Conservation (phyloP, 2,329 filamentous ascomycete genomes). For the Pseudogymnoascus sp. region DNA sequence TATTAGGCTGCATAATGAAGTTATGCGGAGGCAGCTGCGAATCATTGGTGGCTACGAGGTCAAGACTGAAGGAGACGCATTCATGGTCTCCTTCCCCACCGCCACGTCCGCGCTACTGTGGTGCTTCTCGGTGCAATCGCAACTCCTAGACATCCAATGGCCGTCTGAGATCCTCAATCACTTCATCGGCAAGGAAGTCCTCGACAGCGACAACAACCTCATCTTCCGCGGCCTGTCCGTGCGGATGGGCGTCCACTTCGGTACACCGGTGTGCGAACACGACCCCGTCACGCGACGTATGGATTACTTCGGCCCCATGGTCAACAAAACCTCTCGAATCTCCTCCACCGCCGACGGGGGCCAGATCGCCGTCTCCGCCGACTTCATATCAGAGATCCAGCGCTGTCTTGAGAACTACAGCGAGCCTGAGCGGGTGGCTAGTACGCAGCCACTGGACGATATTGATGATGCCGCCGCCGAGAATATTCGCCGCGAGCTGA, state of each 20-base stretch:
- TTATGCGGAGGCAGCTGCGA: slow-evolving; percentile 87
- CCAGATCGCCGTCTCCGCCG: slow-evolving; percentile 91
- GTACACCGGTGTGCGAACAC: slow-evolving; percentile 85
- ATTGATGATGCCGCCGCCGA: slow-evolving; percentile 68
- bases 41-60: slow-evolving; percentile 96
- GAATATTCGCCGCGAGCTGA: slow-evolving; percentile 77
- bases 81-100: slow-evolving; percentile 98
- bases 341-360: slow-evolving; percentile 91
- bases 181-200: slow-evolving; percentile 71
- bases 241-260: slow-evolving; percentile 96
- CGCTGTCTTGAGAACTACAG: slow-evolving; percentile 83
- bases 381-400: slow-evolving; percentile 95
- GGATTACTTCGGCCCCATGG: slow-evolving; percentile 99
- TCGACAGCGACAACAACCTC: slow-evolving; percentile 74
- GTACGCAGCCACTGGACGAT: slow-evolving; percentile 63
- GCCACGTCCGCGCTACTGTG: slow-evolving; percentile 90
- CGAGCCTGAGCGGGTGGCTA: slow-evolving; percentile 67
- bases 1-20: slow-evolving; percentile 94
- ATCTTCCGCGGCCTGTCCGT: slow-evolving; percentile 95
- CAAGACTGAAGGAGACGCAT: slow-evolving; percentile 98
- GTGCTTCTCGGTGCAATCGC: slow-evolving; percentile 90
- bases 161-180: slow-evolving; percentile 87
- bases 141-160: slow-evolving; percentile 84
- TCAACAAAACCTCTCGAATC: slow-evolving; percentile 92
- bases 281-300: slow-evolving; percentile 96